Evolutionary conservation across 805 yeast species (phyloP), one percentile per base, ranked within the genome.

Genomic region (Metschnikowia kofuensis): DNA sequence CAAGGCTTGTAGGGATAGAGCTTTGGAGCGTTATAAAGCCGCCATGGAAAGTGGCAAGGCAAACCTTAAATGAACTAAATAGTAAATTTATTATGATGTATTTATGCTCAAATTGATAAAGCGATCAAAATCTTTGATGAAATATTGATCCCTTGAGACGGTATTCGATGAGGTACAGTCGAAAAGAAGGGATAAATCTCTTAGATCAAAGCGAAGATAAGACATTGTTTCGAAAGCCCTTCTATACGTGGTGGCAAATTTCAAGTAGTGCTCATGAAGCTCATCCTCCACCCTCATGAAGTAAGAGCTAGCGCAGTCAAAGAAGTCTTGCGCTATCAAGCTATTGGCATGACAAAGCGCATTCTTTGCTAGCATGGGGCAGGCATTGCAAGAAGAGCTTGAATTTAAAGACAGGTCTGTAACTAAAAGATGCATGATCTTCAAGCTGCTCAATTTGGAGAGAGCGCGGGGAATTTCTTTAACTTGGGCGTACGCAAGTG

Each of bases 11-110:
- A 66, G 79, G 44, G 73, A 74, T 38, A 61, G 68, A 32, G 77
- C 79, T 1, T 57, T 76, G 16, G 73, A 72, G 28, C 62, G 73
- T 28, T 76, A 65, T 51, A 70, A 66, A 43, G 69, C 67, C 16
- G 76, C 75, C 2, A 61, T 53, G 59, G 52, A 47, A 28, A 51
- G 44, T 37, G 59, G 59, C 14, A 53, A 52, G 41, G 50, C 45
- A 28, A 35, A 37, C 15, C 45, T 53, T 16, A 41, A 42, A 31
- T 47, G 26, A 35, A 27, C 34, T 32, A n/a, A 10, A 38, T 16
- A 35, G 31, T 29, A 40, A 14, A 38, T 21, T 10, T 29, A 8
- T 29, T 29, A 29, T 29, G 31, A 10, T 21, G n/a, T 3, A 10
- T 30, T 30, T 37, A 16, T 37, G 30, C 31, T 38, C 16, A 21